Evolutionary conservation across 441 rosid species (phyloP), one percentile per base, ranked within the genome.

Genomic region (Erodium texanum): DNA sequence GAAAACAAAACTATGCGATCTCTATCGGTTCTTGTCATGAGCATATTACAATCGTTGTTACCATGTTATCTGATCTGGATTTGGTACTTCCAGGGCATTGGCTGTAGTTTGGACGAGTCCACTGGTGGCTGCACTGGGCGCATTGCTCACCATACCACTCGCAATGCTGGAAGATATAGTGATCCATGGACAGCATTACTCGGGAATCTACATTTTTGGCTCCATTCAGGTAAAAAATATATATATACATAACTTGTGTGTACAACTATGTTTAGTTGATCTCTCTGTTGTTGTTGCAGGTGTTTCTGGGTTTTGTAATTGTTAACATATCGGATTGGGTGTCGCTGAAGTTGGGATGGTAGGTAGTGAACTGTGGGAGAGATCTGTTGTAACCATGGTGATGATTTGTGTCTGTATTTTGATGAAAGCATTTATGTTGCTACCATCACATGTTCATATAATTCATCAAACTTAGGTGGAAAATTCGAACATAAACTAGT

Each of bases 61-160:
- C 20, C 27, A 22, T n/a, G n/a, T 48, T 48, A 7, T 48, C 18
- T 58, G 62, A 58, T 58, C 15, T n/a, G n/a, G n/a, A n/a, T n/a
- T n/a, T n/a, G n/a, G n/a, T n/a, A 27, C 18, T 67, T 59, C 1
- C 64, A 80, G 83, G 81, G 79, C 77, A 36, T 59, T 77, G 18
- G 71, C 68, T 29, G 71, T 75, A 23, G 83, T 77, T 5, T 77
- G 81, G 83, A 80, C 81, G 20, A 67, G 75, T 2, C 79, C 83
- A 1, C 50, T 74, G 4, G 73, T 77, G 27, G 78, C 80, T 2
- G 72, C 82, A 12, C 64, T 80, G 1, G 83, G 80, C 0, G 63
- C 24, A 15, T 80, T 78, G 8, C 80, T 77, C 15, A 67, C 75
- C 27, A 72, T 80, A 23, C 80, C 83, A 0, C 3, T 76, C 0